These are phyloP conservation scores for Mortierella sp. DNA, from an alignment of 371 early-diverging fungal genomes.

Conservation along the genomic window DNA sequence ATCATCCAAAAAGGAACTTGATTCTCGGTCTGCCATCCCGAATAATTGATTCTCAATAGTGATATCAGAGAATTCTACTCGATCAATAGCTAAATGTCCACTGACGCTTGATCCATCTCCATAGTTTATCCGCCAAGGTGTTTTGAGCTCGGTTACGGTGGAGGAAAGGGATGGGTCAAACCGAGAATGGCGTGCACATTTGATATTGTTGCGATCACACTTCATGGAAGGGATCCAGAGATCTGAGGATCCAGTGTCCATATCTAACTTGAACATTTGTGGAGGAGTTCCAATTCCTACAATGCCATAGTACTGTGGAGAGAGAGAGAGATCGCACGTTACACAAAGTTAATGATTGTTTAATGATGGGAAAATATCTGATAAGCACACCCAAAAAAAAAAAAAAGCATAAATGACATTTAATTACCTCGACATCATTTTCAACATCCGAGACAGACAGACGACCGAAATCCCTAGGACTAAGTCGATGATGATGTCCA, in stretches of 20 bases:
- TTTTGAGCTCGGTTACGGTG: slow-evolving; percentile 25
- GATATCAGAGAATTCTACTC: slow-evolving; percentile 60
- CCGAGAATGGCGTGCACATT: slow-evolving; percentile 24
- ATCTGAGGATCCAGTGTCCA: slow-evolving; percentile 71
- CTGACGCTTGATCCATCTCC: slow-evolving; percentile 66
- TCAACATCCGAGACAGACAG: slow-evolving; percentile 40
- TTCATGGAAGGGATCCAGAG: slow-evolving; percentile 62
- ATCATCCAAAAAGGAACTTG: slow-evolving; percentile 56
- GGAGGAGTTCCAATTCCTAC: slow-evolving; percentile 69
- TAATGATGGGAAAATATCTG: too few species aligned
- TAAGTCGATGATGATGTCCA: slow-evolving; percentile 37
- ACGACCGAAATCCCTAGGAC: slow-evolving; percentile 34
- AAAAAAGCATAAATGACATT: too few species aligned
- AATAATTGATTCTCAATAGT: slow-evolving; percentile 54
- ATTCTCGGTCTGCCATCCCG: slow-evolving; percentile 55
- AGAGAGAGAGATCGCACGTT: neutral
- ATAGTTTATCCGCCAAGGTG: slow-evolving; percentile 59
- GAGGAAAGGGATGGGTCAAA: slow-evolving; percentile 36
- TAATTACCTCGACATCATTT: slow-evolving; percentile 59
- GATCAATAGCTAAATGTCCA: slow-evolving; percentile 60
- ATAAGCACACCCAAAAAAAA: too few species aligned
- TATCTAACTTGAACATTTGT: slow-evolving; percentile 63
- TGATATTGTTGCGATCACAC: slow-evolving; percentile 38
- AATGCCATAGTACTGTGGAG: slow-evolving; percentile 62
- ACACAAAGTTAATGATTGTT: neutral